phyloP scores from a whole-genome alignment of 257 asterid species.

The Knoxia roxburghii region DNA sequence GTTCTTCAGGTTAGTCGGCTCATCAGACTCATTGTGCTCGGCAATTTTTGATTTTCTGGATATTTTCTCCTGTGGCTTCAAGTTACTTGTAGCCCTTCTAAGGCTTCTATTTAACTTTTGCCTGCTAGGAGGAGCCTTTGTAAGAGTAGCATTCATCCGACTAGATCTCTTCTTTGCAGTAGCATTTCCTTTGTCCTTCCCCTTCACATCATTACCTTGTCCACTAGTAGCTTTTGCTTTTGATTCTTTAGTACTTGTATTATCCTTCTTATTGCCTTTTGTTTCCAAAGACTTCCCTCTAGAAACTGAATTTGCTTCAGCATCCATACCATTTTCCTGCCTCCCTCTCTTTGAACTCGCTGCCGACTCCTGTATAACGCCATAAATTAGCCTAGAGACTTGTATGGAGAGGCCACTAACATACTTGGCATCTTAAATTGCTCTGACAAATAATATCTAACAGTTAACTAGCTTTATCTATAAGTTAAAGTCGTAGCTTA shows the following conservation, averaged over 20 bases:
- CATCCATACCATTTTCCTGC: not conserved
- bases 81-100: not conserved
- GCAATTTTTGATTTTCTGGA: slow-evolving; percentile 2
- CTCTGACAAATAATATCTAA: not conserved
- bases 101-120: not conserved
- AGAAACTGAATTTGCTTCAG: not conserved
- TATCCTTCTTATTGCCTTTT: not conserved
- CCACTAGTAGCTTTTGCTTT: not conserved
- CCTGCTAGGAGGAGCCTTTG: not conserved
- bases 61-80: slow-evolving; percentile 9
- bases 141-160: not conserved
- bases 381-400: not conserved
- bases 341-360: not conserved
- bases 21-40: not conserved
- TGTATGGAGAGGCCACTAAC: slow-evolving; percentile 1
- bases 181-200: not conserved
- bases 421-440: not conserved
- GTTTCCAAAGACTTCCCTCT: not conserved
- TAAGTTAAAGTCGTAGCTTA: not conserved
- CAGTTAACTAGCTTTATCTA: not conserved
- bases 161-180: not conserved
- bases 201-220: not conserved
- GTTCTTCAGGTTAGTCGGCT: not conserved
- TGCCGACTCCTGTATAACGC: slow-evolving; percentile 9
- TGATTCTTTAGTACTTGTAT: not conserved